Base-by-base conservation (phyloP, 176 grass and related monocot species). In the Ananas comosus region DNA sequence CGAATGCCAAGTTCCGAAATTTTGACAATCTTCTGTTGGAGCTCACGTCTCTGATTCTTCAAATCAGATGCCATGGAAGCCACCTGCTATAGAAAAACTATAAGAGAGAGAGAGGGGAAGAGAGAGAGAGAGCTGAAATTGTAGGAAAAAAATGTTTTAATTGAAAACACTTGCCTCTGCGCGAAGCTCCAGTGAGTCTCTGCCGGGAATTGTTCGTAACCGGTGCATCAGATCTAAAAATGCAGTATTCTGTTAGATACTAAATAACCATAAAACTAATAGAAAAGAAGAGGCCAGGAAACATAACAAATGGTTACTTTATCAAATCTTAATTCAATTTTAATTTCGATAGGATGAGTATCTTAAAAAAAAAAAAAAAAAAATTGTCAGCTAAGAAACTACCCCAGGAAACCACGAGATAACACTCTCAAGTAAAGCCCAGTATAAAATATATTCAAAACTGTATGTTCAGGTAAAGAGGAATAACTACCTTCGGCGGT, bases 61-160 rank as follows among this genome's bases (percentile, higher is more conserved):
- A 97, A 80, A 86, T 81, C 72, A 25, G 84, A 97, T 50, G 85
- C 85, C 94, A 97, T 97, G n/a, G 80, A 84, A 81, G 94, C 87
- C 74, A 92, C 84, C 89, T 97, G 70, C 52, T 74, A 74, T n/a
- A 28, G 16, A 17, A 73, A 80, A 64, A 50, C 1, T 50, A 64
- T 49, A 18, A 10, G 9, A 71, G 42, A 53, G n/a, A n/a, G n/a
- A n/a, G n/a, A n/a, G n/a, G n/a, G n/a, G n/a, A n/a, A n/a, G n/a
- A n/a, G n/a, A n/a, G 27, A 12, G 65, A 53, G 42, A 68, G 29
- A 68, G 64, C 16, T 49, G 64, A 48, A 83, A 63, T n/a, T 28
- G 70, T 12, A 1, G 8, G 67, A 48, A 22, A 27, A 27, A 48
- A 29, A 77, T 24, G 29, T n/a, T 57, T 42, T 69, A 18, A 5